Conservation (phyloP, 768 basidiomycete genomes). For the Rhodotorula babjevae region DNA sequence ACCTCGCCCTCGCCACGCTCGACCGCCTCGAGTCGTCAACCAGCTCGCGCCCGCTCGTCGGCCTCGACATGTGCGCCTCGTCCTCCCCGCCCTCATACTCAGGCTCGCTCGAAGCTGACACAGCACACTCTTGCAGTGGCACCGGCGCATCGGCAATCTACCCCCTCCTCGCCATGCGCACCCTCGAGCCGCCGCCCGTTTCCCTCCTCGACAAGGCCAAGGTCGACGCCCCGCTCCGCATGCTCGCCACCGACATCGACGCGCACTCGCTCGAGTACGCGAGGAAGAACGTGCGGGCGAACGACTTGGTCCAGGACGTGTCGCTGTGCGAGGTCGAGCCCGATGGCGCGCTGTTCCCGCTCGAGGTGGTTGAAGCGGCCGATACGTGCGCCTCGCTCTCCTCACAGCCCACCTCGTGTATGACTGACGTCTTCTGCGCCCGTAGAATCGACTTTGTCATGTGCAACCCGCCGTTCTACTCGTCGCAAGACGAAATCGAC, state of each 20-base stretch:
- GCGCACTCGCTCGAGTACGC: conserved; percentile 59
- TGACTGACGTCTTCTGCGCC: background rate
- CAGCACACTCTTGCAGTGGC: conserved; percentile 51
- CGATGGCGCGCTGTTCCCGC: conserved; percentile 54
- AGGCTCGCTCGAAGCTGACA: background rate
- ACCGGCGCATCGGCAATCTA: conserved; percentile 90
- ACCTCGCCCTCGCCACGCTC: background rate
- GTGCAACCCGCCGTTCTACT: conserved; percentile 96
- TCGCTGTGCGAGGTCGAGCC: conserved; percentile 47
- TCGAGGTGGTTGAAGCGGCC: conserved; percentile 42
- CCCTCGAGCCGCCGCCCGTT: conserved; percentile 42
- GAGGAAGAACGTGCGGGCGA: conserved; percentile 56
- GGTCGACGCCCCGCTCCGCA: background rate
- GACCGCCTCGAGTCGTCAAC: background rate
- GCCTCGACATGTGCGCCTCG: conserved; percentile 26
- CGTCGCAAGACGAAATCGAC: conserved; percentile 63
- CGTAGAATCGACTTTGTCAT: conserved; percentile 72
- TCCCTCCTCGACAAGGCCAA: too few relatives aligned
- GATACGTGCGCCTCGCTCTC: background rate
- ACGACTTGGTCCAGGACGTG: conserved; percentile 58
- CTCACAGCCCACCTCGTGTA: fast-evolving
- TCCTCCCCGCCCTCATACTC: background rate
- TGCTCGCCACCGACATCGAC: conserved; percentile 63
- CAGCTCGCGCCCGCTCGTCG: background rate
- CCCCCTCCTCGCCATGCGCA: conserved; percentile 64